Conservation (phyloP, 306 rosid species). For the Notholithocarpus densiflorus region DNA sequence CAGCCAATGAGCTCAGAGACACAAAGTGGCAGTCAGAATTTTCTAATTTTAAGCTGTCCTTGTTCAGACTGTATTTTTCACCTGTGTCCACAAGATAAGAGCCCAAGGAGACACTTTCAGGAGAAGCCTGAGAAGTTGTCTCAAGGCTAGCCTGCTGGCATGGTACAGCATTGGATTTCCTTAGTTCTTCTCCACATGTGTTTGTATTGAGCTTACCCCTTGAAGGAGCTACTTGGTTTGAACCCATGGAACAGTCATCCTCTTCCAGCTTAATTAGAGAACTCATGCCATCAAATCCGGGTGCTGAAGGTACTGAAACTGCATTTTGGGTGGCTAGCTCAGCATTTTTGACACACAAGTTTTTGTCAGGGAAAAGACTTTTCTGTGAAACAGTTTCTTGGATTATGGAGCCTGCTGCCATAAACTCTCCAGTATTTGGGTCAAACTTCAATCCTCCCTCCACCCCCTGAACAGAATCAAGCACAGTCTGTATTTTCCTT, state of each 20-base stretch:
- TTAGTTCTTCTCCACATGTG: constrained; percentile 26
- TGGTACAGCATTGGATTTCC: constrained; percentile 33
- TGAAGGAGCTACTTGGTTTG: constrained; percentile 17
- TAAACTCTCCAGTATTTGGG: constrained; percentile 56
- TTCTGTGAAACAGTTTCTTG: constrained; percentile 42
- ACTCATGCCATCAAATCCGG: constrained; percentile 25
- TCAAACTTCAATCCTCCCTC: constrained; percentile 73
- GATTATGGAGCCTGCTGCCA: constrained; percentile 48
- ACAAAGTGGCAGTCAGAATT: constrained; percentile 27
- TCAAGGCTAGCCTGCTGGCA: constrained; percentile 21
- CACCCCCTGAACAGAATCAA: constrained; percentile 77
- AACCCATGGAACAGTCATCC: constrained; percentile 27
- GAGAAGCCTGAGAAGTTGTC: constrained; percentile 23
- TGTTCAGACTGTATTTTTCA: constrained; percentile 17
- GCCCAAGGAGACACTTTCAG: constrained; percentile 28
- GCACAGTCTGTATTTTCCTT: constrained; percentile 69
- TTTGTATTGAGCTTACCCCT: constrained; percentile 20
- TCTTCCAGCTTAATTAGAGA: constrained; percentile 46
- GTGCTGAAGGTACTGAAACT: constrained; percentile 23
- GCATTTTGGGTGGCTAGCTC: constrained; percentile 24
- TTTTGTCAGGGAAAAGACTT: constrained; percentile 38
- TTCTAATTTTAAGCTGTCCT: constrained; percentile 25
- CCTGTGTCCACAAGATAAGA: constrained; percentile 27
- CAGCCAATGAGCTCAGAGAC: constrained; percentile 40
- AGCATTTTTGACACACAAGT: constrained; percentile 22